Conservation (phyloP, 2,329 filamentous ascomycete species). For the Trichoderma sp. region DNA sequence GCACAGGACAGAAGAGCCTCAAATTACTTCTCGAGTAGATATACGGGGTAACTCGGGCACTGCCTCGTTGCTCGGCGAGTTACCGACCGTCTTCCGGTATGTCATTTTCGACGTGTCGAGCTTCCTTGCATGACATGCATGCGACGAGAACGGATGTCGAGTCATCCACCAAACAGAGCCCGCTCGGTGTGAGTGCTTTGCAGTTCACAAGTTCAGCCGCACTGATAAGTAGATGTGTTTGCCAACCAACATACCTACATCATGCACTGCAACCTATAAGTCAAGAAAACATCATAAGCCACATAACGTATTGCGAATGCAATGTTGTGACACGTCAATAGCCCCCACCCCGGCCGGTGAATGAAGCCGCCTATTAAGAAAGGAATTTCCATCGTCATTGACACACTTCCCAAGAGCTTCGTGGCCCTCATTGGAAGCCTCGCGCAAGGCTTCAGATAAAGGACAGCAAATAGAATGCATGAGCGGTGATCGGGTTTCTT, state of each 20-base stretch:
- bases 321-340: neutral
- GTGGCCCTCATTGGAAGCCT: neutral
- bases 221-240: neutral
- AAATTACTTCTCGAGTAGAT: neutral
- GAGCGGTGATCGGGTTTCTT: neutral
- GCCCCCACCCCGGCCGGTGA: neutral
- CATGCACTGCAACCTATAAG: neutral
- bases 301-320: neutral
- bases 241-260: neutral
- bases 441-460: neutral
- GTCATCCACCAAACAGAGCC: neutral
- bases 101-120: neutral
- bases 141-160: neutral
- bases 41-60: no score
- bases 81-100: neutral
- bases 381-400: neutral
- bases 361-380: neutral
- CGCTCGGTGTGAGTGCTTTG: neutral
- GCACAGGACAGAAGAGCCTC: no score
- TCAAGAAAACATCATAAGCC: neutral
- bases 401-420: neutral
- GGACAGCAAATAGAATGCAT: neutral
- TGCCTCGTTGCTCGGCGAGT: no score
- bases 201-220: neutral
- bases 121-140: neutral